phyloP scores from a whole-genome alignment of 805 yeast species.

The Yamadazyma paraphyllophila region DNA sequence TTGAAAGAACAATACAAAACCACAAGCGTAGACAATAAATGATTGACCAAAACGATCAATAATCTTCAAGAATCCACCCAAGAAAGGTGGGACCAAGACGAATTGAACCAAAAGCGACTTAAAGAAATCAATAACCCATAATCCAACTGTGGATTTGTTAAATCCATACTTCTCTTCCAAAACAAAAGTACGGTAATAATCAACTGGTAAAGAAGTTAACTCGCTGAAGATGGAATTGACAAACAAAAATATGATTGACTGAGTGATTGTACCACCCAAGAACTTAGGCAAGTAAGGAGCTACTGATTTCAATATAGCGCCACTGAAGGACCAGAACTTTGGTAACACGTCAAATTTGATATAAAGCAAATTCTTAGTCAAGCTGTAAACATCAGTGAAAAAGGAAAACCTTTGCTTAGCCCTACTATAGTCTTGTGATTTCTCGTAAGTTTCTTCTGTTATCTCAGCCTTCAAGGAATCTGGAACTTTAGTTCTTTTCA shows the following conservation, averaged over 20 bases:
- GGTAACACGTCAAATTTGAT: conserved; percentile 56
- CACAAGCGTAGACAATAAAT: conserved; percentile 78
- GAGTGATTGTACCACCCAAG: conserved; percentile 61
- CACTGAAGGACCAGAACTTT: conserved; percentile 45
- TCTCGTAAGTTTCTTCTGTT: conserved; percentile 67
- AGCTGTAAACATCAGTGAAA: conserved; percentile 48
- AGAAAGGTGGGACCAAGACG: conserved; percentile 67
- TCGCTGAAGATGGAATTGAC: conserved; percentile 52
- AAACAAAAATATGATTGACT: conserved; percentile 62
- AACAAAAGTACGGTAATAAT: conserved; percentile 78
- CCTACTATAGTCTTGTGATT: conserved; percentile 74
- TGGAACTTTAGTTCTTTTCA: conserved; percentile 60
- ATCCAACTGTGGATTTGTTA: conserved; percentile 72
- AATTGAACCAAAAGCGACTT: conserved; percentile 56
- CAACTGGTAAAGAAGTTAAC: conserved; percentile 61
- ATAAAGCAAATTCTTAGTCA: conserved; percentile 55
- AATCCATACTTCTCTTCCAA: conserved; percentile 92
- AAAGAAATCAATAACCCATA: conserved; percentile 72
- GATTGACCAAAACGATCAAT: conserved; percentile 75
- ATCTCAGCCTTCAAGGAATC: conserved; percentile 63
- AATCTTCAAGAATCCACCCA: conserved; percentile 76
- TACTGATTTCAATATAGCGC: conserved; percentile 57
- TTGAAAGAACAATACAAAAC: conserved; percentile 68
- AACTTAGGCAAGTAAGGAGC: conserved; percentile 38
- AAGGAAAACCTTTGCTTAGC: conserved; percentile 75